Evolutionary conservation across 257 asterid genomes (phyloP), one percentile per base, ranked within the genome.

Genomic region (Penstemon eatonii): DNA sequence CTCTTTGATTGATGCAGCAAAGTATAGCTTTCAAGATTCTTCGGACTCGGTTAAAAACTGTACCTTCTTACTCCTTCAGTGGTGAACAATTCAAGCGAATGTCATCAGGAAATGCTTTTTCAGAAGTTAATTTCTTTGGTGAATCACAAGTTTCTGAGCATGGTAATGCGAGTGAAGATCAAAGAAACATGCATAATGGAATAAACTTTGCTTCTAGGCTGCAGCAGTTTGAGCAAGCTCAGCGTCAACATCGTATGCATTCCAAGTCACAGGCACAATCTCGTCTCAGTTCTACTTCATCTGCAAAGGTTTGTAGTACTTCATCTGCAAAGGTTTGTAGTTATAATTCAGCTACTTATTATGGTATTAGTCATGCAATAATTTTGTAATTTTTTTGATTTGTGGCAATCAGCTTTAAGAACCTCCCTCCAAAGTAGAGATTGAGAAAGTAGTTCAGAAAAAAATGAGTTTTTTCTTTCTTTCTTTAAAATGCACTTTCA

Each of bases 11-110:
- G 68, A 51, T 94, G 83, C 93, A 94, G 99, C 99, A 91, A 94
- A 87, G 98, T 77, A 78, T 87, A 72, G 98, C 99, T 66, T 94
- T 94, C 85, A 94, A 89, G 87, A 82, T 91, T 74, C 93, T 94
- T 39, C 81, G 90, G 70, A 94, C 98, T 60, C 86, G 98, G 42
- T 74, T 95, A 72, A 89, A 89, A 79, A 89, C 99, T 15, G 96
- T 95, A 6, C 99, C 99, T 19, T 75, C 91, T 5, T 85, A 84
- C 83, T 85, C 95, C 66, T 90, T 95, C 81, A 83, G 88, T 51
- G 84, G 84, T 3, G 91, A 83, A 71, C 84, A 75, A 64, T 71
- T 75, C 58, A 85, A 72, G 74, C 81, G 67, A 73, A 67, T 73
- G 63, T 53, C 86, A 67, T 76, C 85, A 19, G 92, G 84, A 70